Evolutionary conservation across 2,329 filamentous ascomycete genomes (phyloP).

Genomic region (Calonectria henricotiae): DNA sequence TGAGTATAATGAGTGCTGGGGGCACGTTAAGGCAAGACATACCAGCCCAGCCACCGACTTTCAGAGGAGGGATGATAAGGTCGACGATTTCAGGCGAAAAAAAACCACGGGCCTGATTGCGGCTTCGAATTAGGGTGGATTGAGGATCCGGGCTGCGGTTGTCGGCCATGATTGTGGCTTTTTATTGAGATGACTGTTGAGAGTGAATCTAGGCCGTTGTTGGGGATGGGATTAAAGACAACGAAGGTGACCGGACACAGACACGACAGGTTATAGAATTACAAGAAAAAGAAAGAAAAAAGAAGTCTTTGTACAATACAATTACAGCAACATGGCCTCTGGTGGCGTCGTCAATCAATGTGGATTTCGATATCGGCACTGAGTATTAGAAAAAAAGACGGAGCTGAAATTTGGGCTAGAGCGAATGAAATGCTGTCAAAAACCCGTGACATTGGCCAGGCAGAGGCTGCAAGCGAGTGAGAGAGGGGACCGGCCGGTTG

Average conservation of each 20-base stretch:
- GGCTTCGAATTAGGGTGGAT: constrained; percentile 45
- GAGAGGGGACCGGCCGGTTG: constrained; percentile 41
- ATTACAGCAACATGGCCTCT: constrained; percentile 30
- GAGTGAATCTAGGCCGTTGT: constrained; percentile 2
- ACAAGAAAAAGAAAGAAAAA: constrained; percentile 36
- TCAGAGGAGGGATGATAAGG: constrained; percentile 68
- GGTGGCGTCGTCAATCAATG: constrained; percentile 8
- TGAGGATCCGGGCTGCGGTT: constrained; percentile 43
- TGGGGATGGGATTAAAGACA: constrained; percentile 18
- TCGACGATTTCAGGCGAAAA: constrained; percentile 64
- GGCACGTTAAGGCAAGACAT: constrained; percentile 21
- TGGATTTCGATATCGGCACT: constrained; percentile 20
- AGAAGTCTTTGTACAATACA: constrained; percentile 13
- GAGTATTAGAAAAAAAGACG: constrained; percentile 21
- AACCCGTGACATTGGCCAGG: constrained; percentile 33
- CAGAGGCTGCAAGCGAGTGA: constrained; percentile 47
- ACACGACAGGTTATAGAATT: constrained; percentile 37
- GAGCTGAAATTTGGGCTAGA: constrained; percentile 16
- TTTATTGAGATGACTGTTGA: constrained; percentile 7
- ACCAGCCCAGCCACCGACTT: constrained; percentile 76
- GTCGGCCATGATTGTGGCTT: constrained; percentile 39
- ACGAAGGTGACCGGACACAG: background rate
- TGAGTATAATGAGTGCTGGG: background rate
- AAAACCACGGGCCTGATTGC: constrained; percentile 56
- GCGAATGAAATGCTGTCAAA: constrained; percentile 36